Evolutionary conservation across 805 yeast genomes (phyloP), one percentile per base, ranked within the genome.

Genomic region (Candida xyloterini): DNA sequence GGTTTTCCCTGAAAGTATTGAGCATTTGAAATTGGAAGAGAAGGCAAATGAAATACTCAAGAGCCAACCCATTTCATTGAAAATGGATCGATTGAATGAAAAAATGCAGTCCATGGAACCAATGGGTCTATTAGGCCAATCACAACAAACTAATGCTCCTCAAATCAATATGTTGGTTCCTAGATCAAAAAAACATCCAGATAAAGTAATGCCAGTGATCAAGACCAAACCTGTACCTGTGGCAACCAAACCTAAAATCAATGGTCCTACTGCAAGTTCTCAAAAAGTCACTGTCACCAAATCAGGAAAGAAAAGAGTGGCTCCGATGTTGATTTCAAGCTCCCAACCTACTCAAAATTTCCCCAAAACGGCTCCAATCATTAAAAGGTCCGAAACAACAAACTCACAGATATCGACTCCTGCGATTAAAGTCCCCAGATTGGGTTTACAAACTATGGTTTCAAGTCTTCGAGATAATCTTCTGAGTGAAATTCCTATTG

Each of bases 1-100:
- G 66, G 81, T 82, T 15, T 84, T 88, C 52, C 95, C 96, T 0
- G 98, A 91, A 55, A 82, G 93, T 60, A 74, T 82, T 1, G 83
- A 78, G 38, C 97, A 90, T 60, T 67, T 91, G 40, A 58, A 66
- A 4, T 64, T 91, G 15, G 96, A 89, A 50, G 87, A 81, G 27
- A 69, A 70, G 45, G 79, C 86, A 1, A 66, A 62, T 7, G 31
- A 23, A 4, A 20, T 38, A 2, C 35, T 44, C 7, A 47, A 44
- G 13, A 29, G 33, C 7, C 38, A 29, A 10, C 55, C 55, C 3
- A 54, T 46, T 2, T 35, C 51, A 6, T 25, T 44, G 9, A 67
- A 66, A 38, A 59, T 74, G 66, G 74, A 70, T 34, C 57, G 60
- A 33, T 50, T 75, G 8, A 66, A 73, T 70, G 36, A 27, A 14